Evolutionary conservation across 2,329 filamentous ascomycete species (phyloP), one percentile per base, ranked within the genome.

Genomic region (Fusarium sarcochroum): DNA sequence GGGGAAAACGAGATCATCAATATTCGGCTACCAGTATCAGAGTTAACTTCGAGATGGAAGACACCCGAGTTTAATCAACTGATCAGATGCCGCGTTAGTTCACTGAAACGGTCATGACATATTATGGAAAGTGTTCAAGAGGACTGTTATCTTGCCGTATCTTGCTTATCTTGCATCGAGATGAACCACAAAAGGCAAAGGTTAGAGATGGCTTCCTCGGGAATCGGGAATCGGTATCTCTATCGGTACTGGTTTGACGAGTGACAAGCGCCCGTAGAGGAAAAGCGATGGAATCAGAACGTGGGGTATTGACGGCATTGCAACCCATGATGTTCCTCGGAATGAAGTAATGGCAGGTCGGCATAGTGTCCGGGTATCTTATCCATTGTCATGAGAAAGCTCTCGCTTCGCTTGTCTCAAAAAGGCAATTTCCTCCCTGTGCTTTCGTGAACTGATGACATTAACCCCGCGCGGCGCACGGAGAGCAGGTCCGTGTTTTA

Each of bases 381-480:
- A 30, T 34, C 65, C 60, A 20, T 47, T 35, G 40, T 49, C 42
- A 49, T 57, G 42, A 46, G 50, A 35, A 44, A 63, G 13, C 15
- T 38, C 44, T 35, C 54, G 64, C 53, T 37, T 62, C 55, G 40
- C 53, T 63, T 69, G 35, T 58, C 71, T 70, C 30, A 59, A 71
- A 65, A 51, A 40, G 71, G 67, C 47, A 71, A 74, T 71, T 74
- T 54, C 58, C 65, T 56, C 60, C 62, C 58, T 62, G 7, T 49
- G 35, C 27, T 55, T 53, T 32, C 34, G 15, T 17, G 53, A 59
- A 53, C 61, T 44, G 62, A 60, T 44, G 60, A 65, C 44, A 59
- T 56, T 51, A 35, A 56, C 63, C 50, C 63, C 57, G 42, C 58
- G 62, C 61, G 62, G 51, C 37, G 27, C 44, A 58, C 66, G 66